Percentiles rank a stretch among this genome's conserved stretches.
Conservation (phyloP, 306 rosid genomes). For the Geum urbanum region DNA sequence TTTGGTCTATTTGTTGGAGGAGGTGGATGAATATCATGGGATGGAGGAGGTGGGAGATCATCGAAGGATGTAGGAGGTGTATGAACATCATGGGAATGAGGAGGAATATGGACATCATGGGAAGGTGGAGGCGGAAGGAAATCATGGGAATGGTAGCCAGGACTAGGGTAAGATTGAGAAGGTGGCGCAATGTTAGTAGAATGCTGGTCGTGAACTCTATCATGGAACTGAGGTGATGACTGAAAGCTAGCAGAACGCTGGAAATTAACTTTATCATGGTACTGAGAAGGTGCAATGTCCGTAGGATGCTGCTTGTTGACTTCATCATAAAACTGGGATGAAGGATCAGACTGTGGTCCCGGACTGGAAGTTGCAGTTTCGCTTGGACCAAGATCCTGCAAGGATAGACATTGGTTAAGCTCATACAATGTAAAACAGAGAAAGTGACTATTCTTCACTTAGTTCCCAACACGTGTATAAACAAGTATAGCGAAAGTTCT, state of each 20-base stretch:
- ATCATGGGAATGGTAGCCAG: constrained; percentile 37
- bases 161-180: constrained; percentile 51
- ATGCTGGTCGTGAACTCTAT: constrained; percentile 43
- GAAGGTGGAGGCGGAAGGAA: background rate
- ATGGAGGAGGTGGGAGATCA: constrained; percentile 30
- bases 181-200: constrained; percentile 41
- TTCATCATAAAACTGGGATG: constrained; percentile 38
- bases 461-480: background rate
- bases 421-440: background rate
- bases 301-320: constrained; percentile 33
- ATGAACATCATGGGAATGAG: constrained; percentile 53
- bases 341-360: constrained; percentile 48
- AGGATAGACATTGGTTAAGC: constrained; percentile 24
- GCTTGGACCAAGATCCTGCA: constrained; percentile 60
- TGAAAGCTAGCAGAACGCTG: constrained; percentile 37
- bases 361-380: constrained; percentile 41
- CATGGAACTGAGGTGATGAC: constrained; percentile 46
- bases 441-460: background rate
- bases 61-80: constrained; percentile 63
- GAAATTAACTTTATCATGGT: constrained; percentile 20
- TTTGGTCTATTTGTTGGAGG: constrained; percentile 59
- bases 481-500: background rate
- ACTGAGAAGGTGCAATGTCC: constrained; percentile 19
- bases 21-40: constrained; percentile 63
- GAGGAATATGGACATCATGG: background rate